Conservation (phyloP, 2,329 filamentous ascomycete genomes). For the Fusarium illudens region DNA sequence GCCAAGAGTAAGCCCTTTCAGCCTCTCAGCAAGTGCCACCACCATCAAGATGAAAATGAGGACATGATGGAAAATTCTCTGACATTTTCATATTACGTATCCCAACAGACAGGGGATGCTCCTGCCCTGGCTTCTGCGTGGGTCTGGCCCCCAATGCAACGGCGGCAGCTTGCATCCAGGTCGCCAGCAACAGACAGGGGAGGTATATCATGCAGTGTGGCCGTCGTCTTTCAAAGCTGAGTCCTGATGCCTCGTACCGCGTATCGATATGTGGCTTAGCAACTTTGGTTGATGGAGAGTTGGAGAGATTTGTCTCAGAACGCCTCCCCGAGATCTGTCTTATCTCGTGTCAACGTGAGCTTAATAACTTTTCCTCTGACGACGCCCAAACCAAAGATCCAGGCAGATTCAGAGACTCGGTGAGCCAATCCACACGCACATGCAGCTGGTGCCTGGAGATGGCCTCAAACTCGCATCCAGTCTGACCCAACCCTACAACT, state of each 20-base stretch:
- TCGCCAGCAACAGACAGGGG: not conserved
- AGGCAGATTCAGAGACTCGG: not conserved
- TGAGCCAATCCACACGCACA: not conserved
- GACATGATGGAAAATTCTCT: not conserved
- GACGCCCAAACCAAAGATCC: not conserved
- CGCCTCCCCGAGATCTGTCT: not conserved
- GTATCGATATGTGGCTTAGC: not conserved
- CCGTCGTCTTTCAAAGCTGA: no score
- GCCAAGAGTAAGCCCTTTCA: not conserved
- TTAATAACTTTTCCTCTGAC: not conserved
- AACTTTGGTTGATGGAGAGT: not conserved
- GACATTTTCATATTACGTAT: not conserved
- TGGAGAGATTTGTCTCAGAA: not conserved
- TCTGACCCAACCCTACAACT: constrained; percentile 53
- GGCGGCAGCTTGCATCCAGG: not conserved
- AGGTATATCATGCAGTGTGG: no score
- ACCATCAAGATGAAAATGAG: not conserved
- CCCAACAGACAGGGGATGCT: not conserved
- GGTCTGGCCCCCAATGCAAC: not conserved
- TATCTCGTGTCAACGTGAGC: not conserved
- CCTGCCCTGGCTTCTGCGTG: not conserved
- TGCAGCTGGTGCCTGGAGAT: not conserved
- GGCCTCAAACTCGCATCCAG: not conserved
- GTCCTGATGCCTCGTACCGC: no score
- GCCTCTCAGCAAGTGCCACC: not conserved